Base-by-base conservation (phyloP, 345 rosid genomes). In the Durio zibethinus region DNA sequence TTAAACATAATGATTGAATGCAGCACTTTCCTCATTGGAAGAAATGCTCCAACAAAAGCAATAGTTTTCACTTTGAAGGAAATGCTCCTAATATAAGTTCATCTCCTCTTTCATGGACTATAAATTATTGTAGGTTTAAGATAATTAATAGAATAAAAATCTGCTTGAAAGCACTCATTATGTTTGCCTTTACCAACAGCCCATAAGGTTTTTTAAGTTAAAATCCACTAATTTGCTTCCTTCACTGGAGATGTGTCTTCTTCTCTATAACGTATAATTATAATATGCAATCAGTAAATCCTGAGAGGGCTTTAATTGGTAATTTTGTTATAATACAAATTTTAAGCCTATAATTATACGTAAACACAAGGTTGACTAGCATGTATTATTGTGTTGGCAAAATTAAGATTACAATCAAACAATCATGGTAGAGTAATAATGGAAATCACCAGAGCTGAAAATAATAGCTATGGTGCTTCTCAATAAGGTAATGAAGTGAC, bases 331-430 rank as follows among this genome's bases (percentile, higher is more conserved):
- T 65, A 38, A n/a, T 23, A 65, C 29, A 38, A 10, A 38, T 36
- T 5, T 66, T 40, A 40, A n/a, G 31, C 48, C 29, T 38, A 38
- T 10, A 18, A 65, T 10, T 10, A n/a, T 38, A n/a, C 20, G 48
- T 5, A 66, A 66, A 15, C 64, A 59, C 27, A 25, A 38, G 27
- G 14, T n/a, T 38, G 48, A 40, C 29, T 1, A 4, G 50, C 50
- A 66, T 21, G 31, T 10, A 38, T 4, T 66, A 1, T 67, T 23
- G 35, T 23, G 7, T 42, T 11, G 10, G 53, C 7, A 2, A 35
- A 42, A 67, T 67, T 42, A 23, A 43, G 53, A 67, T 67, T 12
- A 67, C n/a, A 5, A 67, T 67, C 53, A 67, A 67, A 42, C 72
- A 42, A 23, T 67, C 53, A 23, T n/a, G 16, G 53, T 12, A 0